Evolutionary conservation across 2,329 filamentous ascomycete genomes (phyloP).

Genomic region (Nigrospora oryzae): DNA sequence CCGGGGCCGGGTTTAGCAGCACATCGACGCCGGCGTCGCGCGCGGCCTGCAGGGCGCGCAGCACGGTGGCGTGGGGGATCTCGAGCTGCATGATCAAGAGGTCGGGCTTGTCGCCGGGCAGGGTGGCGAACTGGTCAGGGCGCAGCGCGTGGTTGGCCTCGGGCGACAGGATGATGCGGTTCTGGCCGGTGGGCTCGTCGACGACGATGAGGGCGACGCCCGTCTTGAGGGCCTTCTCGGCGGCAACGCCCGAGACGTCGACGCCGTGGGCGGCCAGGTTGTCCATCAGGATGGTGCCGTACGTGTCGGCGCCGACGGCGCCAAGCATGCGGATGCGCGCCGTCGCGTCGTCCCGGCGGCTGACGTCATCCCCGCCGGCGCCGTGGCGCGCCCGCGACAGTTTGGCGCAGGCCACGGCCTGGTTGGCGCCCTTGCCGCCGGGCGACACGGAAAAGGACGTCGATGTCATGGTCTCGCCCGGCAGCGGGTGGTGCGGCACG

Average conservation of each 20-base stretch:
- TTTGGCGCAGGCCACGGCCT: conserved; percentile 81
- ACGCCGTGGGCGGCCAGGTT: conserved; percentile 56
- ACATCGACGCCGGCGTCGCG: conserved; percentile 45
- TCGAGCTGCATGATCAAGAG: conserved; percentile 73
- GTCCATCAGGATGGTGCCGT: conserved; percentile 50
- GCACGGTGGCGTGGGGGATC: conserved; percentile 58
- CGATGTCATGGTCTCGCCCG: conserved; percentile 82
- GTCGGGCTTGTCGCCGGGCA: conserved; percentile 37
- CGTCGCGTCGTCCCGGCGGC: conserved; percentile 16
- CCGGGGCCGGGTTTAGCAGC: conserved; percentile 78
- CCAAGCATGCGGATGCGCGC: conserved; percentile 61
- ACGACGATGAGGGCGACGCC: conserved; percentile 71
- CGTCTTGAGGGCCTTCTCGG: conserved; percentile 39
- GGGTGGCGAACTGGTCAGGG: conserved; percentile 23
- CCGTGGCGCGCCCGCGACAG: conserved; percentile 52
- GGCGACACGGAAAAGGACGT: conserved; percentile 70
- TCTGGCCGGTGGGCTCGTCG: conserved; percentile 63
- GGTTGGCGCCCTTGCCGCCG: conserved; percentile 93
- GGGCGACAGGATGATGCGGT: conserved; percentile 66
- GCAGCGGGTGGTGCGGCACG: conserved; percentile 71
- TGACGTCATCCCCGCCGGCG: conserved; percentile 22
- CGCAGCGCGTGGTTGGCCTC: conserved; percentile 55
- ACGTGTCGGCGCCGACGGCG: conserved; percentile 61
- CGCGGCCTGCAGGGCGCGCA: conserved; percentile 49
- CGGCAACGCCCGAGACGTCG: conserved; percentile 43